Evolutionary conservation across 352 stramenopile species (phyloP).

Genomic region (Globisporangium uncinulatum): DNA sequence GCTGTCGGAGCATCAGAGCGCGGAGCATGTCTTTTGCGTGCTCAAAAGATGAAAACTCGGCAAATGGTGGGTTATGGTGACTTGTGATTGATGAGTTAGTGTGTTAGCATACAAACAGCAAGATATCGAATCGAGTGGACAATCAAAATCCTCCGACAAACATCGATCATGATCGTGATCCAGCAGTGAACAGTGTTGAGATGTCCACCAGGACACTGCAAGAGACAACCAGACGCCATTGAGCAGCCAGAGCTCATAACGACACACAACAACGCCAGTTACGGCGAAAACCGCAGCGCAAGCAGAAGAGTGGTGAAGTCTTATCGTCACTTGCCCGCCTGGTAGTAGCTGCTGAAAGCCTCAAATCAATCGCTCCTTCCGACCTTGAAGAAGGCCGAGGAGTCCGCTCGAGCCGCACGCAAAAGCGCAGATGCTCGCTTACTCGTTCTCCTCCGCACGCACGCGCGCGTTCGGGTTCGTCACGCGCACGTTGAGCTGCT

Average conservation of each 20-base stretch:
- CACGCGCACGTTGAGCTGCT: slow-evolving; percentile 98
- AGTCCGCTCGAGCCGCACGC: slow-evolving; percentile 7
- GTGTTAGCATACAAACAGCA: neutral
- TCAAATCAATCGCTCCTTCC: slow-evolving; percentile 8
- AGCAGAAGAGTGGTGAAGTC: slow-evolving; percentile 31
- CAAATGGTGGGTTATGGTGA: slow-evolving; percentile 23
- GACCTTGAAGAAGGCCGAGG: slow-evolving; percentile 16
- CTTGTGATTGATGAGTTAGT: neutral
- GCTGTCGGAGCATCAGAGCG: slow-evolving; percentile 7
- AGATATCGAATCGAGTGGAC: neutral
- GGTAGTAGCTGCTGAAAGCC: slow-evolving; percentile 14
- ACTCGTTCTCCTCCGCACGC: slow-evolving; percentile 95
- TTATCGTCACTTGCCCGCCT: slow-evolving; percentile 22
- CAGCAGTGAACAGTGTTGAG: neutral
- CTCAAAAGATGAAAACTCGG: neutral
- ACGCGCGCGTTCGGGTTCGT: slow-evolving; percentile 98
- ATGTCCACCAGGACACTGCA: neutral
- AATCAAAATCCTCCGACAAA: neutral
- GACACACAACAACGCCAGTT: neutral
- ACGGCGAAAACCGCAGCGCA: slow-evolving; percentile 12
- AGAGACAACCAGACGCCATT: too few species aligned
- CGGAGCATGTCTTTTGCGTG: slow-evolving; percentile 13
- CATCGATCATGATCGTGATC: neutral
- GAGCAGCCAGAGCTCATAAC: neutral
- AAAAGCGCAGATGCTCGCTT: slow-evolving; percentile 27